Evolutionary conservation across 192 early-diverging fungal genomes (phyloP).

Genomic region (Coemansia guatemalensis): DNA sequence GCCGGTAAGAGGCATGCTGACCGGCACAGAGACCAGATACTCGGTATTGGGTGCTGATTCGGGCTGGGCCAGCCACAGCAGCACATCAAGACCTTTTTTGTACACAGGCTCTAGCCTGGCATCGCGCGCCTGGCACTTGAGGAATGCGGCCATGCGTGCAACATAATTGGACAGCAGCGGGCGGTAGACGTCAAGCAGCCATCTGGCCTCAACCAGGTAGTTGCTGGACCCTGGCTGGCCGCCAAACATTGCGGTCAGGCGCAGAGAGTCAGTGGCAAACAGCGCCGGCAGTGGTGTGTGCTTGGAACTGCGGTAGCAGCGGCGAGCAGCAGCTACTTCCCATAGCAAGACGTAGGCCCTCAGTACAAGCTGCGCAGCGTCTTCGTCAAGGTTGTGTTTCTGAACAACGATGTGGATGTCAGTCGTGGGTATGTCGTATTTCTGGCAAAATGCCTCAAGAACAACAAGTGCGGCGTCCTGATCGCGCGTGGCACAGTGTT

Average conservation of each 20-base stretch:
- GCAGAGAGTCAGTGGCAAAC: constrained; percentile 53
- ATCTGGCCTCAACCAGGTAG: constrained; percentile 82
- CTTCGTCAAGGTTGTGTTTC: constrained; percentile 4
- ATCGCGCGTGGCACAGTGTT: constrained; percentile 4
- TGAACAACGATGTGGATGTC: constrained; percentile 15
- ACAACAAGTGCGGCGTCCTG: constrained; percentile 1
- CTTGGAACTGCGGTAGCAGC: constrained; percentile 55
- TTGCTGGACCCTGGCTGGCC: constrained; percentile 84
- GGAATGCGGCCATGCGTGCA: constrained; percentile 64
- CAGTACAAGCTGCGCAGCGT: constrained; percentile 12
- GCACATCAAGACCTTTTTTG: constrained; percentile 67
- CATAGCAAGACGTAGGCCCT: constrained; percentile 20
- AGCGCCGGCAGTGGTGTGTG: not conserved
- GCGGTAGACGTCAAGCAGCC: too few relatives aligned
- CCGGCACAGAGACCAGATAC: constrained; percentile 67
- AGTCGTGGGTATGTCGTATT: constrained; percentile 2
- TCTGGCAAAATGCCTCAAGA: constrained; percentile 10
- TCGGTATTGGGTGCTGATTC: constrained; percentile 66
- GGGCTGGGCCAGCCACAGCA: constrained; percentile 70
- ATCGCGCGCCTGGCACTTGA: constrained; percentile 58
- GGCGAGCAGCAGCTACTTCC: constrained; percentile 45
- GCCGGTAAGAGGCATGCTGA: constrained; percentile 81
- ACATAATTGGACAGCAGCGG: constrained; percentile 68
- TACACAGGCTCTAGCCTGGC: constrained; percentile 54
- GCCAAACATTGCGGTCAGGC: constrained; percentile 83